Evolutionary conservation across 192 early-diverging fungal genomes (phyloP), one percentile per base, ranked within the genome.

Genomic region (Phycomyces nitens): DNA sequence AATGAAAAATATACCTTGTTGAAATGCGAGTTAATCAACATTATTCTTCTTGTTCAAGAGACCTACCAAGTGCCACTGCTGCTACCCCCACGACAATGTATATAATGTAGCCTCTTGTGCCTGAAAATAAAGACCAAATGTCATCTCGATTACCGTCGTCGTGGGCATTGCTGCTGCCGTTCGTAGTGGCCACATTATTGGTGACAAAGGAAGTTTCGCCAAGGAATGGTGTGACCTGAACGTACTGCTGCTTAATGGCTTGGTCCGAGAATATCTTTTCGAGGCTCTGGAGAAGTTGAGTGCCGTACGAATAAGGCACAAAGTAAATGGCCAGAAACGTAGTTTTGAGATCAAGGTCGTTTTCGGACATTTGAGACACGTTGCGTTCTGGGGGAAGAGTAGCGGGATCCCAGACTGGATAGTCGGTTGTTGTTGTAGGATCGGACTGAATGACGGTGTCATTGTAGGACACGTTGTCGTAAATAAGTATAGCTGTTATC

Each of bases 271-370:
- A 22, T 47, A 40, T 47, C n/a, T 44, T 38, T 7, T 23, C 20
- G 16, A 64, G 43, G 10, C n/a, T 49, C 21, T 49, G 20, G n/a
- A 47, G 42, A 12, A 69, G 42, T 27, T 16, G 41, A 11, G 26
- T n/a, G 3, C 53, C 61, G 22, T 63, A 69, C 3, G 43, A 24
- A 26, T 42, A 21, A 24, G 71, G 65, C 23, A 53, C 60, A 58
- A 72, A 72, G 47, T 72, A 72, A 14, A 67, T 49, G 3, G 71
- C 65, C 16, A 72, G 10, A 29, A 51, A 62, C 22, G 61, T 26
- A 57, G 58, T 15, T 4, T 20, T 18, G 26, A 38, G 18, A 43
- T 57, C 39, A 18, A 72, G 24, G 27, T 63, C 41, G 16, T 72
- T 67, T 38, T 72, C 71, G 4, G 15, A 2, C 71, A 72, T 72